Conservation (phyloP, 1,284 basidiomycete genomes). For the Pascua guehoae region DNA sequence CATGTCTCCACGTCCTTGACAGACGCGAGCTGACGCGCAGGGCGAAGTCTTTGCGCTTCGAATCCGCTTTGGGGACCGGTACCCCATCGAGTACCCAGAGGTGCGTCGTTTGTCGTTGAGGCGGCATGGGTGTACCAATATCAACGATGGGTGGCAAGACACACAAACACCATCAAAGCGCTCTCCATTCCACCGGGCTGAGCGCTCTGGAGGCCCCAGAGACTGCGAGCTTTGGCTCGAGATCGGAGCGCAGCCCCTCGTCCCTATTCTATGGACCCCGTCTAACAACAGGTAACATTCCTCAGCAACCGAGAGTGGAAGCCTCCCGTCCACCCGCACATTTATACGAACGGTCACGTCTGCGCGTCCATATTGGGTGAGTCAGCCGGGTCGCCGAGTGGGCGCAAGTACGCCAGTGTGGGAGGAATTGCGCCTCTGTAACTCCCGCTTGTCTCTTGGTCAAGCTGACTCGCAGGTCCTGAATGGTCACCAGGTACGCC, state of each 20-base stretch:
- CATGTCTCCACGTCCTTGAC: too few relatives aligned
- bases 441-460: not conserved
- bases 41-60: conserved; percentile 43
- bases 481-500: conserved; percentile 45
- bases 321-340: conserved; percentile 48
- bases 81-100: conserved; percentile 48
- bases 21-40: conserved; percentile 11
- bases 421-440: not conserved
- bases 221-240: too few relatives aligned
- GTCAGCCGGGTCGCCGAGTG: not conserved
- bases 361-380: conserved; percentile 47
- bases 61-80: conserved; percentile 40
- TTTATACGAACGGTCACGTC: conserved; percentile 50
- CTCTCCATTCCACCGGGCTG: too few relatives aligned
- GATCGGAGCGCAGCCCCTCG: too few relatives aligned
- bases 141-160: too few relatives aligned
- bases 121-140: conserved; percentile 28
- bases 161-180: too few relatives aligned
- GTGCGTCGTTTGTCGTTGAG: conserved; percentile 27
- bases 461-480: conserved; percentile 26
- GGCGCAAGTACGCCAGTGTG: not conserved
- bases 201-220: too few relatives aligned
- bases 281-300: conserved; percentile 42
- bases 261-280: too few relatives aligned
- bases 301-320: conserved; percentile 33